Evolutionary conservation across 1,139 yeast species (phyloP), one percentile per base, ranked within the genome.

Genomic region (Scheffersomyces insectosa): DNA sequence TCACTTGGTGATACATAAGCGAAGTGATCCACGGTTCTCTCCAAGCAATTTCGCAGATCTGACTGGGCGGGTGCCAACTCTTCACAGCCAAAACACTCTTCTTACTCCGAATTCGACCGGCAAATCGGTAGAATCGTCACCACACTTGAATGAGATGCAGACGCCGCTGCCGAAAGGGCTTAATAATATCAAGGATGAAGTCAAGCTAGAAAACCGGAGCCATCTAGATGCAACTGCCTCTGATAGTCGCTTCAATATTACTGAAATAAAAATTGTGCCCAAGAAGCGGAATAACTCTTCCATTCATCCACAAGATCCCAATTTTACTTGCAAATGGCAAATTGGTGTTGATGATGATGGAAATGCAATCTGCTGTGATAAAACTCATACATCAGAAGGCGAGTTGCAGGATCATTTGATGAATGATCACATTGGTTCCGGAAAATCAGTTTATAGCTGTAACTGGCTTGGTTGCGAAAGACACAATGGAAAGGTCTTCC

Each of bases 381-480:
- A 57, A 39, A 52, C 50, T 1, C 89, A 86, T 55, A 43, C 56
- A 4, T 62, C 75, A 4, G 77, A 85, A 3, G 80, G 81, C 5
- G 85, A 75, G 3, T 70, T 93, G 39, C 89, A 89, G 40, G 72
- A 77, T 3, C 99, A 93, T 62, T 59, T 93, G 12, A 75, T 82
- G 9, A 64, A 70, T 2, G 74, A 65, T 12, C 98, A 93, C 60
- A 72, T 91, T 13, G 88, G 88, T 2, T 77, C 85, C 10, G 91
- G 97, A 2, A 79, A 85, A 57, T 77, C 85, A 1, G 65, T 70
- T 20, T 91, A 93, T 55, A 60, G 64, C 25, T 93, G 99, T 60
- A 57, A 65, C 40, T 93, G 99, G 99, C 65, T 74, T 6, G 86
- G 81, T 3, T 93, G 99, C 62, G 79, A 77, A 14, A 79, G 97